These are phyloP conservation scores for Zygotorulaspora mrakii DNA, from an alignment of 1,139 yeast species.

Conservation along the genomic window DNA sequence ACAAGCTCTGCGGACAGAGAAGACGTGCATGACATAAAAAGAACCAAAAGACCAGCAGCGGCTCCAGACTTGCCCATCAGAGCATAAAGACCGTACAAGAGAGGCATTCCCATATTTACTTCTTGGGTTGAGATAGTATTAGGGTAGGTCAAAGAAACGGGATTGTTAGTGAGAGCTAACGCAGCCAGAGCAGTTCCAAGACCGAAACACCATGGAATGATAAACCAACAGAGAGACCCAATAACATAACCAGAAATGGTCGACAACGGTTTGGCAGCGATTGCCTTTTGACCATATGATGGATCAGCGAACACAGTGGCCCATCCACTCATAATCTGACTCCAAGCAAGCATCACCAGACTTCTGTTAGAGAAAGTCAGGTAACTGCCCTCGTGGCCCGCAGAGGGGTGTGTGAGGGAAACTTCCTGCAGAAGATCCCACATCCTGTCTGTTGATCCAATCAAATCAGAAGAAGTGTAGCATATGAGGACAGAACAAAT, in stretches of 20 bases:
- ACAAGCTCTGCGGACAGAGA: slow-evolving; percentile 56
- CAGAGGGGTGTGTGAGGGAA: slow-evolving; percentile 25
- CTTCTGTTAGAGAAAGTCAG: slow-evolving; percentile 28
- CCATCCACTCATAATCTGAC: slow-evolving; percentile 27
- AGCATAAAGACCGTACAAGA: slow-evolving; percentile 53
- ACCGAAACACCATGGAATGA: slow-evolving; percentile 37
- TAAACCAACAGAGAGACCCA: slow-evolving; percentile 40
- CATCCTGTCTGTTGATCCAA: slow-evolving; percentile 29
- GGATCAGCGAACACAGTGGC: slow-evolving; percentile 41
- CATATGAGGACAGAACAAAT: slow-evolving; percentile 22
- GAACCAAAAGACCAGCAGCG: slow-evolving; percentile 48
- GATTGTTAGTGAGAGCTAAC: slow-evolving; percentile 46
- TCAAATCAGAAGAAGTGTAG: slow-evolving; percentile 28
- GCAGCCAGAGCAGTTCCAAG: slow-evolving; percentile 49
- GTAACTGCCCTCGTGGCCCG: slow-evolving; percentile 25
- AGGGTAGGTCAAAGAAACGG: slow-evolving; percentile 52
- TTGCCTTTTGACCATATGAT: slow-evolving; percentile 41
- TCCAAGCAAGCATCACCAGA: slow-evolving; percentile 32
- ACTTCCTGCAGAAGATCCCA: slow-evolving; percentile 36
- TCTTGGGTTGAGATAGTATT: slow-evolving; percentile 43
- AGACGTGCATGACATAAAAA: slow-evolving; percentile 55
- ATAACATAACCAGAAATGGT: slow-evolving; percentile 40
- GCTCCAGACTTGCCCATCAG: slow-evolving; percentile 54
- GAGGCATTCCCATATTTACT: slow-evolving; percentile 50
- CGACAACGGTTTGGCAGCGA: slow-evolving; percentile 38